These are phyloP conservation scores for Paecilomyces formosus DNA, from an alignment of 2,329 filamentous ascomycete species.

Conservation along the genomic window DNA sequence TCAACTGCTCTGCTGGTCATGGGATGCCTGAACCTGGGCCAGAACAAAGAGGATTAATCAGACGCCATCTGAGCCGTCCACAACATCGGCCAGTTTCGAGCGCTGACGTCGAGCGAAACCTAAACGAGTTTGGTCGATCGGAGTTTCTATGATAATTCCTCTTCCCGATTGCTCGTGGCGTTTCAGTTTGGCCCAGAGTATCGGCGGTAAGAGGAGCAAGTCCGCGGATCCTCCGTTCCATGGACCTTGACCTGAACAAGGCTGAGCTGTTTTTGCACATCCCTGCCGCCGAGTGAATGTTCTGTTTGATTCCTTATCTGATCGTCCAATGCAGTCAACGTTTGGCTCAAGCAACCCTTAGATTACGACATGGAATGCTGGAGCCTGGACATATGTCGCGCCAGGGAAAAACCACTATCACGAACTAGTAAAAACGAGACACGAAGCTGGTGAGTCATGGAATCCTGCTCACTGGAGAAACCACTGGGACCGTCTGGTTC, in stretches of 20 bases:
- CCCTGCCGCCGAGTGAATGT: not conserved
- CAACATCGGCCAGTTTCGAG: not conserved
- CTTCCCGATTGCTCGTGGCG: not conserved
- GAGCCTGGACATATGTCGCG: not conserved
- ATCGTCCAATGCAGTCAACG: not conserved
- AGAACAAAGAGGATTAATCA: not conserved
- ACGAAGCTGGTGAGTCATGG: not conserved
- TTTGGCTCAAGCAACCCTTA: not conserved
- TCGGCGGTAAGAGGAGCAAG: not conserved
- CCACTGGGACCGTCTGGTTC: not conserved
- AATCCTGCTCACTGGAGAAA: not conserved
- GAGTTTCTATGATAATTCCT: not conserved
- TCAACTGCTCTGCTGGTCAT: not conserved
- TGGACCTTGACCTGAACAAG: not conserved
- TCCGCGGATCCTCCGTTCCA: not conserved
- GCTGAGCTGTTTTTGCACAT: not conserved
- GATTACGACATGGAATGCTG: not conserved
- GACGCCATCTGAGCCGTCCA: not conserved
- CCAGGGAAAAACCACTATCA: not conserved
- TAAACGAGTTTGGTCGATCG: not conserved
- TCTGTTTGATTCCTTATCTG: not conserved
- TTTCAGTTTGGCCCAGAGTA: not conserved
- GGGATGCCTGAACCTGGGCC: not conserved
- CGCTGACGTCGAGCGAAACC: not conserved
- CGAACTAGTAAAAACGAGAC: not conserved